Evolutionary conservation across 495 filamentous ascomycete genomes (phyloP).

Genomic region (Hypoxylon trugodes): DNA sequence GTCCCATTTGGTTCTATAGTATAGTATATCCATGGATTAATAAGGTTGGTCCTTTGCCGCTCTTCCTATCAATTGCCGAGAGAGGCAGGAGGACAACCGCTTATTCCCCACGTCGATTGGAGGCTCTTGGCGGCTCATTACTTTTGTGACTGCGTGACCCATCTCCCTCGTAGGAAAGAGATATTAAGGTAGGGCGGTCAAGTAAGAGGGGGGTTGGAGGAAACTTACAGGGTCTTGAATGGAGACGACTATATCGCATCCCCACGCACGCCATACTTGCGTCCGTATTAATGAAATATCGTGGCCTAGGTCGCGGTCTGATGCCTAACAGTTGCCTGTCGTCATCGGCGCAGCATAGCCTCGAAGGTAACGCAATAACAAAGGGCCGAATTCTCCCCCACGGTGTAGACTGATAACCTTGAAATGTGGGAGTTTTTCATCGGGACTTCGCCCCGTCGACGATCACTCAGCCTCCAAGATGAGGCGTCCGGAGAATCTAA

Average conservation of each 20-base stretch:
- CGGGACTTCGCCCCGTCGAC: constrained; percentile 23
- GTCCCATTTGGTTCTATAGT: constrained; percentile 10
- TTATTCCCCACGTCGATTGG: constrained; percentile 32
- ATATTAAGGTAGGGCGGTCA: constrained; percentile 8
- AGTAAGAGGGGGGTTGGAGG: constrained; percentile 1
- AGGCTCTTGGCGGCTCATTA: constrained; percentile 37
- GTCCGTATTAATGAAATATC: constrained; percentile 18
- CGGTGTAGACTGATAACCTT: not conserved
- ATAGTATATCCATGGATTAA: constrained; percentile 25
- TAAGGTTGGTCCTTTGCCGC: constrained; percentile 27
- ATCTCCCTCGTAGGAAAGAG: constrained; percentile 6
- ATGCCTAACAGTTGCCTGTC: not conserved
- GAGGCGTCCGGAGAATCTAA: constrained; percentile 26
- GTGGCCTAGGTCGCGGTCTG: constrained; percentile 2
- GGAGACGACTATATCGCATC: constrained; percentile 13
- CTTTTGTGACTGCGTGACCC: constrained; percentile 26
- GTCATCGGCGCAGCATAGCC: constrained; percentile 22
- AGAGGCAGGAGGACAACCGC: constrained; percentile 35
- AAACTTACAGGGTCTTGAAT: constrained; percentile 14
- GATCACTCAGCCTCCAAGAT: constrained; percentile 35
- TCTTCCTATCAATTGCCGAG: constrained; percentile 39
- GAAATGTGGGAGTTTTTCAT: constrained; percentile 2
- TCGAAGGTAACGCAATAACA: constrained; percentile 3
- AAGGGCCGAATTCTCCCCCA: constrained; percentile 36
- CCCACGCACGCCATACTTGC: constrained; percentile 24